Evolutionary conservation across 768 basidiomycete genomes (phyloP).

Genomic region (Trametopsis cervina): DNA sequence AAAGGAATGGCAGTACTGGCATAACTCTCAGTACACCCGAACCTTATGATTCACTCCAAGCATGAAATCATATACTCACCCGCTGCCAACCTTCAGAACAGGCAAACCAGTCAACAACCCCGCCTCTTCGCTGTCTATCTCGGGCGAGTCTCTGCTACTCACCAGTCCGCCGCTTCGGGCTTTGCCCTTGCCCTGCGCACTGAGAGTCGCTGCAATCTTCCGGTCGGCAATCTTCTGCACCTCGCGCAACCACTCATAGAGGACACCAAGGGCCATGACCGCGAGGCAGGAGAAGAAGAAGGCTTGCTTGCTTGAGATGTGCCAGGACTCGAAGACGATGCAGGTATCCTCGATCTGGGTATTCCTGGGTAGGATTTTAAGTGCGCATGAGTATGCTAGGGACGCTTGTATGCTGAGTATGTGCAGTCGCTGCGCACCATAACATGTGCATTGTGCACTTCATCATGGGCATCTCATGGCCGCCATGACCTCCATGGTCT

Average conservation of each 20-base stretch:
- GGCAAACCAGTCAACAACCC: conserved; percentile 45
- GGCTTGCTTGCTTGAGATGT: conserved; percentile 47
- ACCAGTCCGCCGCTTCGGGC: conserved; percentile 21
- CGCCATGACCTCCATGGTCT: conserved; percentile 39
- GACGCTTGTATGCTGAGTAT: not conserved
- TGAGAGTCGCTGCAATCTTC: conserved; percentile 44
- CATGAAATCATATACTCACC: conserved; percentile 31
- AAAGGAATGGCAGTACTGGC: conserved; percentile 45
- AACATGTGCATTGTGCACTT: conserved; percentile 77
- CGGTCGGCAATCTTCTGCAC: conserved; percentile 54
- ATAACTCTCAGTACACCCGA: not conserved
- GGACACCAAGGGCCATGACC: conserved; percentile 61
- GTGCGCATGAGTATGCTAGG: too few species aligned
- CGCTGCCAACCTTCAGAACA: conserved; percentile 29
- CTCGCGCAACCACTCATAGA: conserved; percentile 74
- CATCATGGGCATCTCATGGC: conserved; percentile 23
- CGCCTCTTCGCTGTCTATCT: conserved; percentile 42
- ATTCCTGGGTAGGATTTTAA: conserved; percentile 46
- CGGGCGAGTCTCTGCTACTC: conserved; percentile 37
- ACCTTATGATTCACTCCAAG: too few species aligned
- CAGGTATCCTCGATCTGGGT: conserved; percentile 75
- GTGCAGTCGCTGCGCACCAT: conserved; percentile 38
- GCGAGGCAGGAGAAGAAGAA: conserved; percentile 62
- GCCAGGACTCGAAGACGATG: conserved; percentile 76
- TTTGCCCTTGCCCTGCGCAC: conserved; percentile 41